These are phyloP conservation scores for Kurtzmaniella quercitrusa DNA, from an alignment of 1,139 yeast genomes.

Conservation along the genomic window DNA sequence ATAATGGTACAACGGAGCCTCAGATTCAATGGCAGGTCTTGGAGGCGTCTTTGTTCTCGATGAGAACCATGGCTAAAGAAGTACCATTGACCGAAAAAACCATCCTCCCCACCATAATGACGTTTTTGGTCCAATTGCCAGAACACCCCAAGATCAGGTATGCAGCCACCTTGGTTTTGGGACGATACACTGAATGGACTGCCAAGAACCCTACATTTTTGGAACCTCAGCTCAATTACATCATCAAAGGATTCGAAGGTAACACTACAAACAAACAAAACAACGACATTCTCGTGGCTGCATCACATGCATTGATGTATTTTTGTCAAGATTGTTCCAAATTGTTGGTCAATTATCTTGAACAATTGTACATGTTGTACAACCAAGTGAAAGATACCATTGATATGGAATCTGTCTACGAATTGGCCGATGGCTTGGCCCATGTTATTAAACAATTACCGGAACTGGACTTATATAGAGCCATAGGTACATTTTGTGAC, in stretches of 20 bases:
- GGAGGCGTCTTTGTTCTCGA: slow-evolving; percentile 86
- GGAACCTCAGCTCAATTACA: slow-evolving; percentile 80
- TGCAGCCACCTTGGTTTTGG: slow-evolving; percentile 88
- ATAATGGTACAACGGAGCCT: slow-evolving; percentile 18
- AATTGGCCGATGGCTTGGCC: slow-evolving; percentile 86
- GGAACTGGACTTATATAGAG: slow-evolving; percentile 28
- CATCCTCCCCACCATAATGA: slow-evolving; percentile 77
- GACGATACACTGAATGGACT: slow-evolving; percentile 96
- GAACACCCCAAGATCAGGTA: slow-evolving; percentile 85
- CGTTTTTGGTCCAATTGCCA: slow-evolving; percentile 63
- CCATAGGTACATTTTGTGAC: slow-evolving; percentile 53
- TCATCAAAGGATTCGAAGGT: slow-evolving; percentile 68
- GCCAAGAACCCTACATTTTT: slow-evolving; percentile 76
- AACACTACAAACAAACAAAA: slow-evolving; percentile 15
- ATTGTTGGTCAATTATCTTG: slow-evolving; percentile 63
- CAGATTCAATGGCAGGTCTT: slow-evolving; percentile 70
- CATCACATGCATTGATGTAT: slow-evolving; percentile 91
- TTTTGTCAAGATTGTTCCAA: slow-evolving; percentile 88
- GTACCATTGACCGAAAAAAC: slow-evolving; percentile 65
- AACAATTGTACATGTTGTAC: slow-evolving; percentile 74
- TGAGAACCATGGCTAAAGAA: slow-evolving; percentile 95
- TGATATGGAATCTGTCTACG: slow-evolving; percentile 69
- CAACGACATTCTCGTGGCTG: slow-evolving; percentile 72
- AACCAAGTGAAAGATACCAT: slow-evolving; percentile 53
- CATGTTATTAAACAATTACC: slow-evolving; percentile 66